phyloP scores from a whole-genome alignment of 306 rosid genomes.

The Sicyos baderoa region DNA sequence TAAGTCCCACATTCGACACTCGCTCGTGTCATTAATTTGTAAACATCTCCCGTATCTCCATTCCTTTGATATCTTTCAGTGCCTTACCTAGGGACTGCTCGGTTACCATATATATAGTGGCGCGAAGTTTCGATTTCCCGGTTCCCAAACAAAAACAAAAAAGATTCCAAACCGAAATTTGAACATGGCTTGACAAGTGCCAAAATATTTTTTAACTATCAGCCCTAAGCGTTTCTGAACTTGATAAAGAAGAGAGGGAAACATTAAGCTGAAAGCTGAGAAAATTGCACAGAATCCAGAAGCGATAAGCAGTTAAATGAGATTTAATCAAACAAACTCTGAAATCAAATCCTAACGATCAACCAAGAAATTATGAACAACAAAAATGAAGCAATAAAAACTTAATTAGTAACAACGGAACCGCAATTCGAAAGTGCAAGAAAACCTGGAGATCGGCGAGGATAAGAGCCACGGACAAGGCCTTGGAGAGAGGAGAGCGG shows the following conservation, averaged over 20 bases:
- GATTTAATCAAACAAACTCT: not conserved
- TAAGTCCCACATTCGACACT: too few species aligned
- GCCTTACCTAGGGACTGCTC: too few species aligned
- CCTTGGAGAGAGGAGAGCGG: constrained; percentile 71
- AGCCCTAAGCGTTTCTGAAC: constrained; percentile 4
- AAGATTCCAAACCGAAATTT: not conserved
- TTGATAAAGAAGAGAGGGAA: not conserved
- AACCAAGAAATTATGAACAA: not conserved
- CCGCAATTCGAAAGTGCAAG: not conserved
- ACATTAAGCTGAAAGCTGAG: not conserved
- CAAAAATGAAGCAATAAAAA: not conserved
- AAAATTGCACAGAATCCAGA: not conserved
- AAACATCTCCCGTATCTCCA: too few species aligned
- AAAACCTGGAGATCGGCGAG: constrained; percentile 76
- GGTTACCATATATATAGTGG: too few species aligned
- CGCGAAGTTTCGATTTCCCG: too few species aligned
- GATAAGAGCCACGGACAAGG: constrained; percentile 60
- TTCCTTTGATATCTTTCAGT: too few species aligned
- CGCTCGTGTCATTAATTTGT: too few species aligned
- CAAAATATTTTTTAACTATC: not conserved
- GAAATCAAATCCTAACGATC: not conserved
- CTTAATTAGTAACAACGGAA: not conserved
- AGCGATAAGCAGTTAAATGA: not conserved
- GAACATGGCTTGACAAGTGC: not conserved
- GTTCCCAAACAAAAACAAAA: too few species aligned